phyloP scores from a whole-genome alignment of 768 basidiomycete genomes.

The Hortiboletus flavorubellus region DNA sequence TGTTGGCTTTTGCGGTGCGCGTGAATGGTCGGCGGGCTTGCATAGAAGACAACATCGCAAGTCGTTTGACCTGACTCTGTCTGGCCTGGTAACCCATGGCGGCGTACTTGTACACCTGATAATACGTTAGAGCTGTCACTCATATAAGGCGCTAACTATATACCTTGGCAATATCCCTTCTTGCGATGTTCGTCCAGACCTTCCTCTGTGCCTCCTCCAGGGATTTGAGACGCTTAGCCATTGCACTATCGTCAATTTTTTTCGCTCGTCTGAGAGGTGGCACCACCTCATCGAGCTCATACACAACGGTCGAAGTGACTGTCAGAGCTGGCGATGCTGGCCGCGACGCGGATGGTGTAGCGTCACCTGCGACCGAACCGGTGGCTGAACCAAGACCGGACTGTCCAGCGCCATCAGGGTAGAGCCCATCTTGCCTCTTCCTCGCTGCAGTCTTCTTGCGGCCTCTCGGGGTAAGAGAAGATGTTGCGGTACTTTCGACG shows the following conservation, averaged over 20 bases:
- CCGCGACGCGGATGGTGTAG: constrained; percentile 66
- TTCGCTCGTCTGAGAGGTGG: constrained; percentile 75
- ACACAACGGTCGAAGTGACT: constrained; percentile 56
- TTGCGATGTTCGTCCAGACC: constrained; percentile 88
- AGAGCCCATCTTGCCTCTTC: constrained; percentile 54
- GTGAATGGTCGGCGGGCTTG: constrained; percentile 76
- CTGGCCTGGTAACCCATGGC: constrained; percentile 62
- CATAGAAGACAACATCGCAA: constrained; percentile 69
- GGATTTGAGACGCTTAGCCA: constrained; percentile 70
- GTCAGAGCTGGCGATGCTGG: constrained; percentile 62
- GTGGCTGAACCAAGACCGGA: constrained; percentile 47
- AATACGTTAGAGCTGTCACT: constrained; percentile 5
- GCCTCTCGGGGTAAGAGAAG: constrained; percentile 42
- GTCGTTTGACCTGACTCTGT: constrained; percentile 67
- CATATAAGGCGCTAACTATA: neutral
- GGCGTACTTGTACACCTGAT: constrained; percentile 78
- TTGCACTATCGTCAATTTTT: constrained; percentile 67
- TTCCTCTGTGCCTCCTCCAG: constrained; percentile 84
- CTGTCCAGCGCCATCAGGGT: constrained; percentile 50
- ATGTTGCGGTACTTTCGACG: constrained; percentile 48
- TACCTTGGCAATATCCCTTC: constrained; percentile 81
- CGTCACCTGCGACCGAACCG: constrained; percentile 58
- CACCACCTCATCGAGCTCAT: constrained; percentile 65
- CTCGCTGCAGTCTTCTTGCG: constrained; percentile 56
- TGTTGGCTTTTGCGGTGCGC: constrained; percentile 71